Evolutionary conservation across 805 yeast species (phyloP).

Genomic region (Candida nitratophila): DNA sequence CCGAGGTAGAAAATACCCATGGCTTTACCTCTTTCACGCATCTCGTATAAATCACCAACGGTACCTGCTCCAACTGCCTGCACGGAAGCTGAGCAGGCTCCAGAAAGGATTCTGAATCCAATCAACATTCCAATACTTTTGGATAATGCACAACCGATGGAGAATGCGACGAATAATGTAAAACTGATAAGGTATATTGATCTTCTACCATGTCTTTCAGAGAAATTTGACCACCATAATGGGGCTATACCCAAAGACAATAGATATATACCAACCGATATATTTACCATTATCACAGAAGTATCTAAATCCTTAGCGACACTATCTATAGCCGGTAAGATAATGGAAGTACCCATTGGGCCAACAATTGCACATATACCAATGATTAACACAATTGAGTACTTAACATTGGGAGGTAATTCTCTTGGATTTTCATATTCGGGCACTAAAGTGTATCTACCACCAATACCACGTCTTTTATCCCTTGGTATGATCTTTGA

Average conservation of each 20-base stretch:
- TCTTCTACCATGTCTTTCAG: slow-evolving; percentile 71
- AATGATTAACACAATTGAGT: slow-evolving; percentile 51
- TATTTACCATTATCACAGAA: slow-evolving; percentile 52
- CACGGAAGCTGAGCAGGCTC: slow-evolving; percentile 80
- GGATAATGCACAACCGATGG: slow-evolving; percentile 65
- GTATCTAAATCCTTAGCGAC: slow-evolving; percentile 51
- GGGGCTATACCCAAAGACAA: slow-evolving; percentile 74
- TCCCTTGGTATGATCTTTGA: slow-evolving; percentile 25
- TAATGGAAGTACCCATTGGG: slow-evolving; percentile 84
- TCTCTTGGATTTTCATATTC: slow-evolving; percentile 70
- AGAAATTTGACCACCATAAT: slow-evolving; percentile 81
- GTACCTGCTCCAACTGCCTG: slow-evolving; percentile 91
- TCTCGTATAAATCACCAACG: slow-evolving; percentile 62
- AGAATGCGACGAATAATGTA: slow-evolving; percentile 52
- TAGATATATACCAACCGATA: slow-evolving; percentile 75
- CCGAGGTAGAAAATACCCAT: slow-evolving; percentile 80
- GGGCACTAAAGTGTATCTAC: slow-evolving; percentile 46
- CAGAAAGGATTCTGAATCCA: slow-evolving; percentile 61
- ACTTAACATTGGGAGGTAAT: slow-evolving; percentile 44
- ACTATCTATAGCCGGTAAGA: slow-evolving; percentile 69
- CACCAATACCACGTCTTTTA: slow-evolving; percentile 54
- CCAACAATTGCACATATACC: slow-evolving; percentile 75
- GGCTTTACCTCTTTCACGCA: slow-evolving; percentile 66
- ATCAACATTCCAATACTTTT: slow-evolving; percentile 57
- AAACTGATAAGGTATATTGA: slow-evolving; percentile 67